Base-by-base conservation (phyloP, 805 yeast species). In the Millerago galiae region DNA sequence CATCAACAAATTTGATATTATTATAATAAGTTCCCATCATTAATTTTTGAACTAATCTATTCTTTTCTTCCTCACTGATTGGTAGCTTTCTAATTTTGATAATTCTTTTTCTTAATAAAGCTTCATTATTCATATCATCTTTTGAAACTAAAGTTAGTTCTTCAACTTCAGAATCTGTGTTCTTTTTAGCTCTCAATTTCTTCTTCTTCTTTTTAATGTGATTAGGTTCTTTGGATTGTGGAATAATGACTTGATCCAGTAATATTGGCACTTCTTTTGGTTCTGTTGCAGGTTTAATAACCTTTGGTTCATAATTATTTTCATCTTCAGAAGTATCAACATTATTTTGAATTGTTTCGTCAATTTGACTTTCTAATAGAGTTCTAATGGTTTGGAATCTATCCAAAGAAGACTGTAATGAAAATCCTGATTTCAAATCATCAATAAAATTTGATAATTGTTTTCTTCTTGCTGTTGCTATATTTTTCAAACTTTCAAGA, bases 11-110 rank as follows among this genome's bases (percentile, higher is more conserved):
- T 57, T 63, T 62, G 28, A 70, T 56, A 47, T 72, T 75, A 45
- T 74, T 75, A 45, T 74, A 71, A 46, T 76, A 78, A 35, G 83
- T 76, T 8, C 82, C 77, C 75, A 82, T 79, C 88, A 81, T 81
- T 41, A 82, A 61, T 46, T 73, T 68, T 35, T 83, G 84, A 14
- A 80, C 77, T 44, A 81, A 42, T 36, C 53, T 47, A 33, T 49
- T 55, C 42, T 56, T 55, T 5, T 50, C 50, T 10, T 39, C 50
- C 16, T 58, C 61, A n/a, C 44, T 21, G 5, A 49, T 43, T 3
- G 50, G 46, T 4, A 56, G 40, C 17, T 45, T 45, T 38, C 56
- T 49, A 26, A 58, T 58, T 38, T 45, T 75, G 70, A 60, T 68
- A 66, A 79, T 78, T 53, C 74, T 66, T 25, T 55, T 53, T 50